Base-by-base conservation (phyloP, 495 filamentous ascomycete genomes). In the Lasiosphaeria ovina region DNA sequence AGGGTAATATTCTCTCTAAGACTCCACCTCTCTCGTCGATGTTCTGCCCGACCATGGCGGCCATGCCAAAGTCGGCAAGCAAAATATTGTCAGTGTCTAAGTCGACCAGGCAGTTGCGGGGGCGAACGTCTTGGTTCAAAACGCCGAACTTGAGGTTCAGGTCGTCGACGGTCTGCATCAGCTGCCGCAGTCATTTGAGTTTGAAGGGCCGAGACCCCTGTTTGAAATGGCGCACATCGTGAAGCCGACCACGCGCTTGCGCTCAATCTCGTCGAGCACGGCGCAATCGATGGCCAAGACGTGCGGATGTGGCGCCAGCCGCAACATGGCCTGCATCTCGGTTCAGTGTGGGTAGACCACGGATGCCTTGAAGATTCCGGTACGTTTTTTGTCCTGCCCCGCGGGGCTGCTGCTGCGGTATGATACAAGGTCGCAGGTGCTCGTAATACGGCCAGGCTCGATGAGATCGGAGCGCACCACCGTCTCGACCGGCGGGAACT, bases 121-220 rank as follows among this genome's bases (percentile, higher is more conserved):
- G 35, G 12, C 58, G 33, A 7, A 66, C 32, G 53, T 66, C 59
- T 9, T 62, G 57, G 48, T 66, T 59, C 45, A 69, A 66, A 49
- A 79, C 72, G 35, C 77, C 74, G 16, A 69, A 48, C 55, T 69
- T 64, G 24, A 79, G 67, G 59, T 78, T 77, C 11, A 80, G 64
- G 50, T 70, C 70, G 62, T 80, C 75, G 34, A 78, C 69, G 12
- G 76, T 52, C 54, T 65, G 36, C 10, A 66, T 74, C 53, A 78
- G 67, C 62, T 80, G 70, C 59, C 73, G 35, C 35, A 77, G 51
- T 69, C 69, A 78, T 38, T 74, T 59, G 35, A 77, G 73, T 59
- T 69, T 67, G 32, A 77, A 76, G 1, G 56, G 47, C 47, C 47
- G 8, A 79, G 60, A 38, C 57, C 74, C 38, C 69, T 74, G 35